Base-by-base conservation (phyloP, 257 asterid genomes). In the Nicotiana tomentosiformis region DNA sequence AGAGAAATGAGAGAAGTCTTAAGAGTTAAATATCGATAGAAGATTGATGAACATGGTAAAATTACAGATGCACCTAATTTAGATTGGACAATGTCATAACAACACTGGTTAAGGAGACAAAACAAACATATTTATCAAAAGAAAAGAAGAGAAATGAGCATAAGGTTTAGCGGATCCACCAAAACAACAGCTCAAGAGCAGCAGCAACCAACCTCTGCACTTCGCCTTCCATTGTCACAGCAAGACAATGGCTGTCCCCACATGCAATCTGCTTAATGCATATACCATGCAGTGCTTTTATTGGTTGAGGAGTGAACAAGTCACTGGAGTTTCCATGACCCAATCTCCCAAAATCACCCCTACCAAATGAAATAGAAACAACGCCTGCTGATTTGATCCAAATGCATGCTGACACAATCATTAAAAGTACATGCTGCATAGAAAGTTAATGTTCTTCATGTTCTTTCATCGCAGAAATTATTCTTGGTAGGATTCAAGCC, bases 321-420 rank as follows among this genome's bases (percentile, higher is more conserved):
- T 94, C 98, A 62, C 98, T 96, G 10, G 97, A 96, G 89, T 96
- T 93, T 66, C 99, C 99, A 88, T 96, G 99, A 39, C 99, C 99
- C 86, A 96, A 86, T 90, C 99, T 89, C 88, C 99, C 99, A 83
- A 96, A 96, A 86, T 96, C 98, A 84, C 99, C 99, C 99, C 99
- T 96, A 64, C 87, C 86, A 81, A 30, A 86, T 51, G 58, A 76
- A 76, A 76, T 7, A 74, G 37, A 72, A 72, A 72, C 33, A 72
- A 46, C 9, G 4, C 23, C 62, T 76, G 80, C 62, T 76, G 46
- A 76, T 51, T 46, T 76, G 64, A 12, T 76, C 64, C 80, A 51
- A 76, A 76, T 49, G 26, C 43, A 23, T 51, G 46, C 58, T 49
- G 51, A 74, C 18, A 65, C 80, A 76, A 76, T 51, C 35, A 72